phyloP scores from a whole-genome alignment of 371 early-diverging fungal species.

The Antonospora locustae region DNA sequence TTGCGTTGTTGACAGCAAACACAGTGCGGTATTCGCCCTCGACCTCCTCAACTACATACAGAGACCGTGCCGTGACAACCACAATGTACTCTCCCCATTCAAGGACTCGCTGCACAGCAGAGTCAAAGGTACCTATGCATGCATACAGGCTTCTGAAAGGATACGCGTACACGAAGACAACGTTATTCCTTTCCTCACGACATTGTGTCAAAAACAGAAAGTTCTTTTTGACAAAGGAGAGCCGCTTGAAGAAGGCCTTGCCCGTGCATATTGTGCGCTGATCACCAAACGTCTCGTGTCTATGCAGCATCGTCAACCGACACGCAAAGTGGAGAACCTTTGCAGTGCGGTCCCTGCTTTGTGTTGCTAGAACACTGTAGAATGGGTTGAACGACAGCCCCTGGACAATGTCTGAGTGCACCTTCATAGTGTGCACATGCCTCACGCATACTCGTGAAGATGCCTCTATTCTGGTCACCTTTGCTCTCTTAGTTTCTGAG shows the following conservation, averaged over 20 bases:
- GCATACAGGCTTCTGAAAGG: slow-evolving; percentile 27
- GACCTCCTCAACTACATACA: slow-evolving; percentile 44
- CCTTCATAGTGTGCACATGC: slow-evolving; percentile 17
- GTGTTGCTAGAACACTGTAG: slow-evolving; percentile 20
- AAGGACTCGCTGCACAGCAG: slow-evolving; percentile 32
- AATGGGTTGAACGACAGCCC: slow-evolving; percentile 33
- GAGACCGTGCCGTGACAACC: slow-evolving; percentile 29
- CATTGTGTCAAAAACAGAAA: too few species aligned
- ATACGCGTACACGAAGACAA: slow-evolving; percentile 10
- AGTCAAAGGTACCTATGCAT: slow-evolving; percentile 43
- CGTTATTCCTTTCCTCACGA: too few species aligned
- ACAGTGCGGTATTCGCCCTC: slow-evolving; percentile 6
- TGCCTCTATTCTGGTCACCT: not conserved
- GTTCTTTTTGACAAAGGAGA: slow-evolving; percentile 10
- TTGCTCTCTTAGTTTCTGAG: slow-evolving; percentile 2
- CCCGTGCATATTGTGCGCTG: slow-evolving; percentile 1
- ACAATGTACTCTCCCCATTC: slow-evolving; percentile 10
- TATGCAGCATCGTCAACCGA: slow-evolving; percentile 1
- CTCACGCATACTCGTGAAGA: not conserved
- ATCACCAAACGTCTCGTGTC: not conserved
- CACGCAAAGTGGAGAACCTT: slow-evolving; percentile 18
- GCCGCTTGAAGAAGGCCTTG: slow-evolving; percentile 8
- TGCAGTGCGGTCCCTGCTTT: slow-evolving; percentile 2
- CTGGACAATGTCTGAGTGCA: slow-evolving; percentile 40
- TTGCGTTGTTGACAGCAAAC: slow-evolving; percentile 35